Base-by-base conservation (phyloP, 2,329 filamentous ascomycete genomes). In the Aspergillus fijiensis region DNA sequence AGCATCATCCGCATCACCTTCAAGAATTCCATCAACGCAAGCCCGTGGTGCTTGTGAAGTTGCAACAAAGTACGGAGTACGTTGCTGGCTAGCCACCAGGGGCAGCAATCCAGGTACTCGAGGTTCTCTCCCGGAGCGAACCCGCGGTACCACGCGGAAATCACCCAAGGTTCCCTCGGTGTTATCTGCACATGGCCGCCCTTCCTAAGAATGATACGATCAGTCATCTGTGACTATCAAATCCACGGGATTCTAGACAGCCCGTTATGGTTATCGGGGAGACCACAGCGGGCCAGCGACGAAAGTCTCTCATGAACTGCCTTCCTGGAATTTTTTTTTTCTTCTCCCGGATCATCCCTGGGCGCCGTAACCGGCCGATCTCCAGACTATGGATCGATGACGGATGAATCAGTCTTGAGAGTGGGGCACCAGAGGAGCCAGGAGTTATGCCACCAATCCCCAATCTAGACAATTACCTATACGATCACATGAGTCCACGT, bases 141-240 rank as follows among this genome's bases (percentile, higher is more conserved):
- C 54, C 57, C 58, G 23, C 59, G 54, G 60, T 66, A 62, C 65
- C 65, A 62, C 50, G 53, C 65, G 65, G 65, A 58, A 65, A 57
- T 25, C 52, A 63, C 48, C 65, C 65, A 66, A 60, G 63, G 65
- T 63, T 67, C 55, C 19, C 27, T 49, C 35, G 21, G 25, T 56
- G 21, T 47, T 50, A 49, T 61, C 59, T 50, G 54, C 51, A 57
- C 47, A 52, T 59, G 53, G 54, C 58, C 27, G 49, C 53, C 19
- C 11, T 35, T 12, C 50, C 52, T 19, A 51, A 57, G 33, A 29
- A 52, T 51, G 42, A 47, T 11, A 49, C 33, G 55, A 52, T 27
- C 51, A 29, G 39, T 21, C 14, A n/a, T 11, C 54, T 48, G 23
- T 31, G 23, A 57, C n/a, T 11, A 5, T 10, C 45, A 42, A 42